Evolutionary conservation across 441 rosid species (phyloP).

Genomic region (Cnidoscolus chayamansa): DNA sequence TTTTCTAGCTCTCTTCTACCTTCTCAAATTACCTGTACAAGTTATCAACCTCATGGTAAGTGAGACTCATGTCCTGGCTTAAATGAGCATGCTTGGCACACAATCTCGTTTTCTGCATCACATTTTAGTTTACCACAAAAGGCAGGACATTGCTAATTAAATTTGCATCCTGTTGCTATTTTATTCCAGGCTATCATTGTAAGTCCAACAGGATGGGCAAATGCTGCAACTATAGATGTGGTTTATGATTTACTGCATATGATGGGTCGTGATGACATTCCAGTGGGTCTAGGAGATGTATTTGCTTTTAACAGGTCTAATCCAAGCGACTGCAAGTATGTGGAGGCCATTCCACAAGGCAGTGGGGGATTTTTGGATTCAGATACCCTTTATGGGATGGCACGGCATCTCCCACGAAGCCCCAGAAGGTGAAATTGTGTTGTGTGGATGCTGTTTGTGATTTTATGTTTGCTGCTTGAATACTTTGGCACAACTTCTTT

Average conservation of each 20-base stretch:
- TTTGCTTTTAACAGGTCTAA: conserved; percentile 50
- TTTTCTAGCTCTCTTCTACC: conserved; percentile 47
- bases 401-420: conserved; percentile 59
- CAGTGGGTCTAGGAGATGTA: conserved; percentile 55
- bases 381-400: conserved; percentile 66
- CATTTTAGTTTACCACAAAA: too few relatives aligned
- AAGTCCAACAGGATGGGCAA: conserved; percentile 76
- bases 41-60: conserved; percentile 56
- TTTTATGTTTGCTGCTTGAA: too few relatives aligned
- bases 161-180: too few relatives aligned
- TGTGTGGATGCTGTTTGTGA: too few relatives aligned
- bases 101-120: too few relatives aligned
- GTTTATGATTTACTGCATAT: conserved; percentile 72
- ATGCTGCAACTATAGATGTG: conserved; percentile 65
- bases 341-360: conserved; percentile 61
- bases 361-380: conserved; percentile 67
- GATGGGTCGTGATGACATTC: conserved; percentile 83
- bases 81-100: too few relatives aligned
- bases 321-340: conserved; percentile 52
- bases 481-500: too few relatives aligned
- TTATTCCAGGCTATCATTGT: too few relatives aligned
- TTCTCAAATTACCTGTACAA: conserved; percentile 59
- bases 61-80: too few relatives aligned
- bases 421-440: conserved; percentile 47
- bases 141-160: too few relatives aligned